A percentile compares a stretch with the other conserved stretches of the same genome.
Evolutionary conservation across 1,284 basidiomycete species (phyloP).

Genomic region (Xerocomus subilludens): DNA sequence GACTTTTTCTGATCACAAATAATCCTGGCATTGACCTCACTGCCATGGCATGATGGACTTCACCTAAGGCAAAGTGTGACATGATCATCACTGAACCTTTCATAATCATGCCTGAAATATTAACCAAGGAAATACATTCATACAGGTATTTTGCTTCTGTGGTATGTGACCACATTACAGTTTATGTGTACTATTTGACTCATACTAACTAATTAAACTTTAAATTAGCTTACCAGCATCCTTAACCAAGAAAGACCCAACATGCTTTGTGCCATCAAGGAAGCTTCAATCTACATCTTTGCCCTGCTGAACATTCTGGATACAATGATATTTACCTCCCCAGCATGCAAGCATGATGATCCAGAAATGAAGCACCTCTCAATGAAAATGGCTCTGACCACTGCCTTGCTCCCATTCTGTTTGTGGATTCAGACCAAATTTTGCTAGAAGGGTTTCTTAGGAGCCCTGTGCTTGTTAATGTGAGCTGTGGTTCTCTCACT

Average conservation of each 20-base stretch:
- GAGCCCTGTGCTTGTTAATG: slow-evolving; percentile 2
- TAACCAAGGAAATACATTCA: background rate
- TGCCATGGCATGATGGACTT: background rate
- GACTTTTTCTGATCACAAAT: background rate
- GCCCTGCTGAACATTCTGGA: too few species aligned
- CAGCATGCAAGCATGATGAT: too few species aligned
- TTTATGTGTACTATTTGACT: too few species aligned
- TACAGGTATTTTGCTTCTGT: slow-evolving; percentile 12
- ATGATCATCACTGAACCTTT: background rate
- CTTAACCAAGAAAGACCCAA: slow-evolving; percentile 22
- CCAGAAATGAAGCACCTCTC: too few species aligned
- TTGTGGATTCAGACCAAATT: too few species aligned
- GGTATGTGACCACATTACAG: background rate
- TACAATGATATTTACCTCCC: too few species aligned
- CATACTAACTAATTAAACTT: too few species aligned
- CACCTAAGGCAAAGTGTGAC: background rate
- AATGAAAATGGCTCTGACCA: too few species aligned
- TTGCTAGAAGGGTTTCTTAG: too few species aligned
- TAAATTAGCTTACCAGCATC: slow-evolving; percentile 1
- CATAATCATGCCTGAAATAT: background rate
- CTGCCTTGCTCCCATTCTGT: too few species aligned
- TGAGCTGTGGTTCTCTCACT: background rate
- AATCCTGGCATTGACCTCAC: background rate
- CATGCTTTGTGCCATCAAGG: slow-evolving; percentile 22
- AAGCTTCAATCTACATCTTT: slow-evolving; percentile 10